Evolutionary conservation across 1,284 basidiomycete genomes (phyloP), one percentile per base, ranked within the genome.

Genomic region (Rhodotorula sp.): DNA sequence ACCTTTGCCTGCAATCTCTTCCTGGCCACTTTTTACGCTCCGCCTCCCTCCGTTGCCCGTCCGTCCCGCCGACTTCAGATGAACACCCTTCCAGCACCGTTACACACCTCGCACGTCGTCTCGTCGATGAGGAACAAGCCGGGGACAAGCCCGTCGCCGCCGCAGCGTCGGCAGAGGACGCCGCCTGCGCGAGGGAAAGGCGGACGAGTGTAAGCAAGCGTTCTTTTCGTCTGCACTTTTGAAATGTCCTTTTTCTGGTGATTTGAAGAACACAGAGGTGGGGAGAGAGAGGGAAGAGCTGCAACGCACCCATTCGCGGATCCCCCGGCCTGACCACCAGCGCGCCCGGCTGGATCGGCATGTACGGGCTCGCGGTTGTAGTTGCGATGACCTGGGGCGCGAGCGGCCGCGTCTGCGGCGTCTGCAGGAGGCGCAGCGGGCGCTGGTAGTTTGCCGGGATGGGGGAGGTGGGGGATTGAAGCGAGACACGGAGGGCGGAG

Each of bases 321-420:
- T 82, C 53, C 64, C 81, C 75, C 6, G 75, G 72, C 27, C 69
- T 15, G 8, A 76, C 67, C 4, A 76, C 75, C 22, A 74, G 32
- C 32, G 60, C 56, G 7, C 61, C 64, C 8, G 64, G 48, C 13
- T 64, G 21, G 6, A 41, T n/a, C 22, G 55, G 32, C 46, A 66
- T 32, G 39, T 51, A 39, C 41, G 25, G 46, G 8, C 25, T 58
- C 34, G 56, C 58, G 44, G 44, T 44, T 19, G 44, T 44, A 12
- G 44, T 44, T 27, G 55, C 36, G 25, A 64, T 46, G 22, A 62
- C 66, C 44, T 68, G 34, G 27, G 67, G 68, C 21, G 59, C 25
- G 13, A 41, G 2, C n/a, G 46, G 54, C 3, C 55, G 37, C 41
- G 55, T 48, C 34, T 59, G 32, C 22, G 67, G 71, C 3, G 66